Conservation (phyloP, 2,329 filamentous ascomycete species). For the Aspergillus sp. region DNA sequence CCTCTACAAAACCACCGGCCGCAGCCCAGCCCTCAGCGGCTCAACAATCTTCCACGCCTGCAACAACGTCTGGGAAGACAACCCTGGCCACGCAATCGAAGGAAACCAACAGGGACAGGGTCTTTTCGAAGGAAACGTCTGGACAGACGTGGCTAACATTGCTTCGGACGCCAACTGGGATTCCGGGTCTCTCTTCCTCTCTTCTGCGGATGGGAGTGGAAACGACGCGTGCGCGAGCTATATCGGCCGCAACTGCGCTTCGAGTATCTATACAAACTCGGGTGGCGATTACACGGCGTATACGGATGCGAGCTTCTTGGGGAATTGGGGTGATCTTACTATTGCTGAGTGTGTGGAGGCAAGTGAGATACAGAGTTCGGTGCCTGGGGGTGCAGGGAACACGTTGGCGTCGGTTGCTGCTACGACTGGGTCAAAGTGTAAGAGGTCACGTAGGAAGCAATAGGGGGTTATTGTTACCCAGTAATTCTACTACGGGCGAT, state of each 20-base stretch:
- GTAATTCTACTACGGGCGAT: no score
- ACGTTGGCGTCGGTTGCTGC: not conserved
- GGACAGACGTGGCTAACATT: slow-evolving; percentile 38
- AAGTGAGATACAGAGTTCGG: slow-evolving; percentile 2
- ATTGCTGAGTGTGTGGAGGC: slow-evolving; percentile 1
- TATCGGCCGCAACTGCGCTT: slow-evolving; percentile 1
- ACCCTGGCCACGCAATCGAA: slow-evolving; percentile 51
- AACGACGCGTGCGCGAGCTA: slow-evolving; percentile 2
- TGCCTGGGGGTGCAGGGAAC: not conserved
- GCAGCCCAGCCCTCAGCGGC: slow-evolving; percentile 58
- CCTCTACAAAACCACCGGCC: slow-evolving; percentile 61
- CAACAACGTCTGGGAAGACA: slow-evolving; percentile 42
- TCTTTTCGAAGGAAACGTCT: slow-evolving; percentile 53
- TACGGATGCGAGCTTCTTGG: not conserved
- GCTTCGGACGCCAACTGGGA: not conserved
- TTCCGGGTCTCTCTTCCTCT: not conserved
- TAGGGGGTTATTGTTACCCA: no score
- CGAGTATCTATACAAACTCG: not conserved
- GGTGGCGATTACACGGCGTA: not conserved
- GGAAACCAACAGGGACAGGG: slow-evolving; percentile 29
- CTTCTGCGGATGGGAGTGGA: not conserved
- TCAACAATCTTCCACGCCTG: slow-evolving; percentile 59
- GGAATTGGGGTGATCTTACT: not conserved
- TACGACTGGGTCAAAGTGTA: not conserved
- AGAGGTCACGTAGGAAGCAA: no score